phyloP scores from a whole-genome alignment of 176 grass and related monocot species.

The Pontederia paniculata region DNA sequence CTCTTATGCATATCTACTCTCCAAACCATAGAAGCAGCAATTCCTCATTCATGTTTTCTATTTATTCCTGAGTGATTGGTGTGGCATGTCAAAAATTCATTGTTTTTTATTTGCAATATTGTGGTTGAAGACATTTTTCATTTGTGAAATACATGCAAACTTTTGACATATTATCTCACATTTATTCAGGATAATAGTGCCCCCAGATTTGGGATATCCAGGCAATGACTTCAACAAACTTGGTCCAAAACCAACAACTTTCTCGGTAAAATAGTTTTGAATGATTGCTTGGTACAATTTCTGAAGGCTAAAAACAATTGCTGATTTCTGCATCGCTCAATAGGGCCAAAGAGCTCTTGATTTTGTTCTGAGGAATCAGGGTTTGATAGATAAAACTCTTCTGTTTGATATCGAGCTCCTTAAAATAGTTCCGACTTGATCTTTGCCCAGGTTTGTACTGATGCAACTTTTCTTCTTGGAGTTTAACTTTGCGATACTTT shows the following conservation, averaged over 20 bases:
- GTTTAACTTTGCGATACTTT: too few relatives aligned
- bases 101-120: too few relatives aligned
- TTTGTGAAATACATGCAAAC: neutral
- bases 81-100: too few relatives aligned
- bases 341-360: conserved; percentile 91
- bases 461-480: neutral
- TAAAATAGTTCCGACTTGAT: conserved; percentile 44
- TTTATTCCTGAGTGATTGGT: too few relatives aligned
- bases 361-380: conserved; percentile 93
- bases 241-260: conserved; percentile 73
- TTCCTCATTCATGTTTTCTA: too few relatives aligned
- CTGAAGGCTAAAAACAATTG: neutral
- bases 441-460: neutral
- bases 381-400: conserved; percentile 91
- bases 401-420: conserved; percentile 97
- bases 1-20: too few relatives aligned
- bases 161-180: neutral
- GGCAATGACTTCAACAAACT: conserved; percentile 69
- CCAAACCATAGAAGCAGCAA: too few relatives aligned
- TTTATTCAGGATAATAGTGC: conserved; percentile 66
- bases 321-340: conserved; percentile 22
- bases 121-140: too few relatives aligned
- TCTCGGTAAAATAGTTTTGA: conserved; percentile 40
- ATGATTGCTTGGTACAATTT: neutral
- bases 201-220: conserved; percentile 87